These are phyloP conservation scores for Mycosphaerella sp. DNA, from an alignment of 2,329 filamentous ascomycete genomes.

Conservation along the genomic window DNA sequence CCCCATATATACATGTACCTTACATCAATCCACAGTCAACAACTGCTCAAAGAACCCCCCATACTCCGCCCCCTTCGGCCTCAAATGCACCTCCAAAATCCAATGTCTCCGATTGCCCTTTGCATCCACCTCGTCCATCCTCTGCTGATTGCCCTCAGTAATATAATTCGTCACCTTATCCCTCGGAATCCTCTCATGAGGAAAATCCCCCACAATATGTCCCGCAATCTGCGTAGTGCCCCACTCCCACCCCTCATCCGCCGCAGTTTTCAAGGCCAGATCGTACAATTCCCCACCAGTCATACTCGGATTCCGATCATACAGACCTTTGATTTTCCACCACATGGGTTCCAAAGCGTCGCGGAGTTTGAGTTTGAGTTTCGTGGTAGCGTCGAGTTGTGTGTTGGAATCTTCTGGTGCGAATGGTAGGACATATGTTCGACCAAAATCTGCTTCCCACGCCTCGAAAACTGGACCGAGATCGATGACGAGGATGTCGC, in stretches of 20 bases:
- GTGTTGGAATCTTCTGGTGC: conserved; percentile 30
- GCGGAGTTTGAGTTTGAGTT: conserved; percentile 40
- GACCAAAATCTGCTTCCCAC: conserved; percentile 51
- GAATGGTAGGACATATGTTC: conserved; percentile 49
- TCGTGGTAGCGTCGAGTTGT: conserved; percentile 38
- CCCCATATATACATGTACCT: too few species aligned
- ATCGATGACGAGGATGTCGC: conserved; percentile 50
- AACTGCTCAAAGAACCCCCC: conserved; percentile 43
- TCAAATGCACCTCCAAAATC: conserved; percentile 48
- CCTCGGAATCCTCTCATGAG: conserved; percentile 48
- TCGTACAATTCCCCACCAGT: conserved; percentile 46
- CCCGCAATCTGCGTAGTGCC: conserved; percentile 42
- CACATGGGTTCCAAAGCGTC: conserved; percentile 46
- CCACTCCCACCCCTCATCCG: conserved; percentile 40
- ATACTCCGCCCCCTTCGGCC: conserved; percentile 36
- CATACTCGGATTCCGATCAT: conserved; percentile 39
- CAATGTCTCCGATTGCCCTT: conserved; percentile 44
- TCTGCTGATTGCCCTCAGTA: conserved; percentile 40
- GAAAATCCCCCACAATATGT: conserved; percentile 48
- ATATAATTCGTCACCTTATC: conserved; percentile 45
- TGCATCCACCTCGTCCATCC: conserved; percentile 38
- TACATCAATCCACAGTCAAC: conserved; percentile 13
- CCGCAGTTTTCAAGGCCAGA: conserved; percentile 34
- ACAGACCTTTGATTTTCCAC: conserved; percentile 41
- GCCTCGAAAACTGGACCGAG: conserved; percentile 49